These are phyloP conservation scores for Malus sieversii DNA, from an alignment of 306 rosid genomes.

Conservation along the genomic window DNA sequence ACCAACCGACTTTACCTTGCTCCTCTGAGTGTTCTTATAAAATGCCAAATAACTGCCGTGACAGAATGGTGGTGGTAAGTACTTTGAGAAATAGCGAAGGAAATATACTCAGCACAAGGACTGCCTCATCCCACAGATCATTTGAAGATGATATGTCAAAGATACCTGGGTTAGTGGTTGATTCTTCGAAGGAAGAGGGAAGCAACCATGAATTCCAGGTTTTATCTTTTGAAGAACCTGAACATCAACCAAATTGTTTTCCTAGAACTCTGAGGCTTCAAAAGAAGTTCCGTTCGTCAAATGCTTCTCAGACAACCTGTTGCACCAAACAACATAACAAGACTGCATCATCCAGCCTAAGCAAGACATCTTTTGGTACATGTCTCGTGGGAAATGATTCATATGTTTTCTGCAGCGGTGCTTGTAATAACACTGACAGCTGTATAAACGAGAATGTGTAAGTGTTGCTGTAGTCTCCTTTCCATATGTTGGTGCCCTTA, in stretches of 20 bases:
- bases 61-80: conserved; percentile 29
- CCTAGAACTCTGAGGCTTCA: conserved; percentile 41
- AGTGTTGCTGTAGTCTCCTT: conserved; percentile 8
- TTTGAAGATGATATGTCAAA: conserved; percentile 24
- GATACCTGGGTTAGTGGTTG: conserved; percentile 23
- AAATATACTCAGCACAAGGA: conserved; percentile 52
- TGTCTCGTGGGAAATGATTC: conserved; percentile 21
- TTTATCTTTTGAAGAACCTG: conserved; percentile 29
- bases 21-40: conserved; percentile 34
- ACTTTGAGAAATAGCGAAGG: conserved; percentile 55
- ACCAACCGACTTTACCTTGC: conserved; percentile 24
- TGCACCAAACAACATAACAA: conserved; percentile 25
- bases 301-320: conserved; percentile 29
- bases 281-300: conserved; percentile 31
- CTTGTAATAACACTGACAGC: conserved; percentile 19
- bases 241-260: conserved; percentile 47
- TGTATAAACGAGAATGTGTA: conserved; percentile 25
- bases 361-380: conserved; percentile 37
- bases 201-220: conserved; percentile 25
- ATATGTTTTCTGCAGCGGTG: conserved; percentile 21
- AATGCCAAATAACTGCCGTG: conserved; percentile 26
- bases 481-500: conserved; percentile 1
- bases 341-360: conserved; percentile 26
- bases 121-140: conserved; percentile 26
- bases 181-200: conserved; percentile 31